Evolutionary conservation across 2,329 filamentous ascomycete genomes (phyloP).

Genomic region (Colletotrichum simmondsii): DNA sequence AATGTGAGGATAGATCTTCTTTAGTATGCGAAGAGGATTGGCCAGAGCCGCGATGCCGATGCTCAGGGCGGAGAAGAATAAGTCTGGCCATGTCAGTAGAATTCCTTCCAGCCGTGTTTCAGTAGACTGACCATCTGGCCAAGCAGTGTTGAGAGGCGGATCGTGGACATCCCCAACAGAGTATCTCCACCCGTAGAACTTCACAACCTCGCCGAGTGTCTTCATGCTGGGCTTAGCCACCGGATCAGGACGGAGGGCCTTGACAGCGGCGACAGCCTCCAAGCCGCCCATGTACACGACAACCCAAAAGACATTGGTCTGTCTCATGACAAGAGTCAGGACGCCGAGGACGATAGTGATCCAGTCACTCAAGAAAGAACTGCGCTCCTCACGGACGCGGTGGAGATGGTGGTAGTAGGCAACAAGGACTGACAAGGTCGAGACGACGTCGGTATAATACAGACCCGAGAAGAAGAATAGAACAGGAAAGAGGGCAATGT

Average conservation of each 20-base stretch:
- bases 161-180: slow-evolving; percentile 67
- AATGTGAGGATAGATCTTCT: slow-evolving; percentile 68
- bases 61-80: slow-evolving; percentile 69
- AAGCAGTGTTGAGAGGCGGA: slow-evolving; percentile 56
- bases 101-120: background rate
- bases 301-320: slow-evolving; percentile 98
- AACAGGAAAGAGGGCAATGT: slow-evolving; percentile 86
- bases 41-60: slow-evolving; percentile 67
- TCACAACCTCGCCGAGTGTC: slow-evolving; percentile 47
- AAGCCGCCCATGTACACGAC: slow-evolving; percentile 78
- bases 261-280: slow-evolving; percentile 64
- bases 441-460: slow-evolving; percentile 94
- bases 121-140: slow-evolving; percentile 59
- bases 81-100: slow-evolving; percentile 53
- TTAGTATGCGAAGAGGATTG: slow-evolving; percentile 58
- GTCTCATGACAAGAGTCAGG: slow-evolving; percentile 79
- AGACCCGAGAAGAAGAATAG: slow-evolving; percentile 96
- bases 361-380: slow-evolving; percentile 52
- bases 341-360: slow-evolving; percentile 67
- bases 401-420: slow-evolving; percentile 70
- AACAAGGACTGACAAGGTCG: slow-evolving; percentile 78
- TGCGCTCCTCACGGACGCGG: slow-evolving; percentile 49
- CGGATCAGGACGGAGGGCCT: slow-evolving; percentile 49
- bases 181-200: slow-evolving; percentile 54
- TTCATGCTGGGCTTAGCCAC: slow-evolving; percentile 44